phyloP scores from a whole-genome alignment of 495 filamentous ascomycete species.

The Neurospora sp. region DNA sequence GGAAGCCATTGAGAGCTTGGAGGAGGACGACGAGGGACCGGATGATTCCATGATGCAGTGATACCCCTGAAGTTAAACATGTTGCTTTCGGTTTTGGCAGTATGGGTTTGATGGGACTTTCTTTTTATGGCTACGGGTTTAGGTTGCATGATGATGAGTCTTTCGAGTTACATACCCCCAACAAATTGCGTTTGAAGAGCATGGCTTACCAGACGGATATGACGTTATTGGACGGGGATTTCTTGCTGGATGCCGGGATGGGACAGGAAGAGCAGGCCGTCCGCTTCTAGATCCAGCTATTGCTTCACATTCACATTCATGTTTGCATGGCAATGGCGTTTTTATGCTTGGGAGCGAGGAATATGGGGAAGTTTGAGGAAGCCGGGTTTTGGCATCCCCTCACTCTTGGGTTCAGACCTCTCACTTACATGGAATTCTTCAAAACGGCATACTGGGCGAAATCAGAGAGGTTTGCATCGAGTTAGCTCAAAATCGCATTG shows the following conservation, averaged over 20 bases:
- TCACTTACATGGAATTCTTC: background rate
- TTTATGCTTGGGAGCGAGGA: background rate
- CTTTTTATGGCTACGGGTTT: background rate
- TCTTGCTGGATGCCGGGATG: background rate
- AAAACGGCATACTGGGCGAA: background rate
- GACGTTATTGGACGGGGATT: background rate
- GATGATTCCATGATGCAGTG: conserved; percentile 51
- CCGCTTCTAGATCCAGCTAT: background rate
- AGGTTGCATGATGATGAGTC: background rate
- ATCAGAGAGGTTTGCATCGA: conserved; percentile 3
- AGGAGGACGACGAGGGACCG: conserved; percentile 77
- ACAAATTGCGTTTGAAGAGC: background rate
- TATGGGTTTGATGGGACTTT: background rate
- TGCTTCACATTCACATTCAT: conserved; percentile 6
- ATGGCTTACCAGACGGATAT: background rate
- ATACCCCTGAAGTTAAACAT: conserved; percentile 15
- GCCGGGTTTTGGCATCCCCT: background rate
- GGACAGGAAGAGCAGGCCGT: background rate
- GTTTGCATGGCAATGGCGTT: conserved; percentile 25
- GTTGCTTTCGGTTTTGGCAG: background rate
- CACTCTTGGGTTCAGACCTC: background rate
- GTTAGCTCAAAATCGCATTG: conserved; percentile 21
- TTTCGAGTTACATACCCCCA: background rate
- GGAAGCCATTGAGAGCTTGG: conserved; percentile 79
- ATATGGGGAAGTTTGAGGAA: background rate